Percentiles rank a stretch among this genome's conserved stretches.
Conservation (phyloP, 2,329 filamentous ascomycete species). For the Aaosphaeria pasadenensis region DNA sequence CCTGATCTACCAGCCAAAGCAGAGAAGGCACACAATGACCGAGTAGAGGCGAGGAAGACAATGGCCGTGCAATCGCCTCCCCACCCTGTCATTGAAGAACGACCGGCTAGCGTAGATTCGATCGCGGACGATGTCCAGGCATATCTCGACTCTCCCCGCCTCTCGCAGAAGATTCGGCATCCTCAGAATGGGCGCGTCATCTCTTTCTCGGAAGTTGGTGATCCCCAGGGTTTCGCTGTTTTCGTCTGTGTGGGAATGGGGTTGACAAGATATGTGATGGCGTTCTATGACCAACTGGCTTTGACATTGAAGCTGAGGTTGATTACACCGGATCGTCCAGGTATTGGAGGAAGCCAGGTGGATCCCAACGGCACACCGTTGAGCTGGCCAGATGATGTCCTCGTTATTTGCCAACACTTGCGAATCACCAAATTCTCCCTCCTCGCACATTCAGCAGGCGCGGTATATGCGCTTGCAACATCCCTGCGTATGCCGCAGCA, state of each 20-base stretch:
- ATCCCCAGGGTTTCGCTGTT: constrained; percentile 85
- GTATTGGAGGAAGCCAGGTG: constrained; percentile 86
- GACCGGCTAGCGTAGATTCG: constrained; percentile 77
- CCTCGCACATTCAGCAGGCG: constrained; percentile 90
- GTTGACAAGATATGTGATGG: constrained; percentile 89
- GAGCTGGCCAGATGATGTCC: constrained; percentile 91
- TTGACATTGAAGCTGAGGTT: constrained; percentile 82
- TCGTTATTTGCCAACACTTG: constrained; percentile 86
- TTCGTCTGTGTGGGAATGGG: constrained; percentile 99
- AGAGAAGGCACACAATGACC: constrained; percentile 35
- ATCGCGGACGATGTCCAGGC: constrained; percentile 83
- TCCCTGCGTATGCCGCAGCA: constrained; percentile 94
- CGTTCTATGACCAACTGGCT: constrained; percentile 95
- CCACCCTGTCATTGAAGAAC: constrained; percentile 60
- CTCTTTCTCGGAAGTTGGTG: constrained; percentile 94
- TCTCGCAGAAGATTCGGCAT: constrained; percentile 85
- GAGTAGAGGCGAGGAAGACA: constrained; percentile 21
- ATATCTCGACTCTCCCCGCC: constrained; percentile 76
- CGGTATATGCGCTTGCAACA: constrained; percentile 95
- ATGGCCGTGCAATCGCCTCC: constrained; percentile 32
- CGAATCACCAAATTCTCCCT: constrained; percentile 96
- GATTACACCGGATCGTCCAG: constrained; percentile 91
- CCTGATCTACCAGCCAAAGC: constrained; percentile 39
- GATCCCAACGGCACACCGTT: constrained; percentile 84
- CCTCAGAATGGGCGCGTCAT: constrained; percentile 84